Percentiles rank a stretch among this genome's conserved stretches.
These are phyloP conservation scores for Lactarius psammicola DNA, from an alignment of 768 basidiomycete genomes.

Conservation along the genomic window DNA sequence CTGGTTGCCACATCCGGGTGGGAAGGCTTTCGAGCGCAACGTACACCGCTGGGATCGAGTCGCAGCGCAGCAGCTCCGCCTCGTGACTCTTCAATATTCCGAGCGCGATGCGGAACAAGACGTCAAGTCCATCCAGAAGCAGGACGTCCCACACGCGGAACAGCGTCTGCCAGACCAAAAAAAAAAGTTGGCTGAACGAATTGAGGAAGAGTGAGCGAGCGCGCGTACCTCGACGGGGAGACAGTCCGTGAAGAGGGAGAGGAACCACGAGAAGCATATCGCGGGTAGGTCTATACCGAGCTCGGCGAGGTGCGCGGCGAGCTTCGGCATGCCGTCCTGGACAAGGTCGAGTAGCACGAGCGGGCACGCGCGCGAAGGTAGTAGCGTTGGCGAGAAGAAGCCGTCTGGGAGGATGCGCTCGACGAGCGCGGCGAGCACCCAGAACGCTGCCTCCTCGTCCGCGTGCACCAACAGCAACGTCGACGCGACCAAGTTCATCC, in stretches of 20 bases:
- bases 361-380: constrained; percentile 93
- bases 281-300: constrained; percentile 89
- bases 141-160: constrained; percentile 97
- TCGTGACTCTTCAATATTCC: constrained; percentile 84
- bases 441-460: constrained; percentile 96
- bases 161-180: constrained; percentile 62
- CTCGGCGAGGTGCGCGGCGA: constrained; percentile 70
- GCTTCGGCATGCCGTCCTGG: constrained; percentile 68
- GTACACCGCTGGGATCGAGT: constrained; percentile 86
- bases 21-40: constrained; percentile 87
- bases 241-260: constrained; percentile 94
- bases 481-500: constrained; percentile 94
- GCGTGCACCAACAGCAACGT: constrained; percentile 90
- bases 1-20: constrained; percentile 90
- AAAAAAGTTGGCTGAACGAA: not conserved
- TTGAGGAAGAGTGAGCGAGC: not conserved
- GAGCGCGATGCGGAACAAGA: constrained; percentile 86
- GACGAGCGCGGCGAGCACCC: constrained; percentile 87
- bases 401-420: constrained; percentile 87
- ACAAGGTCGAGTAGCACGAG: constrained; percentile 88
- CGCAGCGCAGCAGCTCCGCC: constrained; percentile 75
- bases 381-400: constrained; percentile 89
- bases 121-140: constrained; percentile 88
- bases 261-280: constrained; percentile 98
- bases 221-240: constrained; percentile 83